phyloP scores from a whole-genome alignment of 2,329 filamentous ascomycete species.

The Fusarium dlaminii region DNA sequence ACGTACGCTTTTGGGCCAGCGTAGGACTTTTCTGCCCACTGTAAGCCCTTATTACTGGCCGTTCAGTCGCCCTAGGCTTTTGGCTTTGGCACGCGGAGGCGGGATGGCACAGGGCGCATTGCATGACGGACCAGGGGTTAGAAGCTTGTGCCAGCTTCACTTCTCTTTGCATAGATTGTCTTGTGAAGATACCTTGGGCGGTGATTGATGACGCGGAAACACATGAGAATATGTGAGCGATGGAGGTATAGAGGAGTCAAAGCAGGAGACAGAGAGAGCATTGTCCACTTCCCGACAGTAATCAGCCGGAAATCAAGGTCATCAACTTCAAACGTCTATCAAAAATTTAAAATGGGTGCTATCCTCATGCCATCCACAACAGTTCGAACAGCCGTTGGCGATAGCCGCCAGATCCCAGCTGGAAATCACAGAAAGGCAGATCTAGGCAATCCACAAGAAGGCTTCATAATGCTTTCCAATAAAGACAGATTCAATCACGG shows the following conservation, averaged over 20 bases:
- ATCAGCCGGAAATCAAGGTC: slow-evolving; percentile 11
- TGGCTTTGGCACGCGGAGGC: slow-evolving; percentile 17
- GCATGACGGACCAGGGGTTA: slow-evolving; percentile 33
- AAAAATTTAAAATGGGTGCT: slow-evolving; percentile 13
- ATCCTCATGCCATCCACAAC: slow-evolving; percentile 7
- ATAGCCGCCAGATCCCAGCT: slow-evolving; percentile 23
- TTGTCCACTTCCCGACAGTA: neutral
- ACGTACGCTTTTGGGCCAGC: slow-evolving; percentile 21
- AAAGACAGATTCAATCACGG: slow-evolving; percentile 4
- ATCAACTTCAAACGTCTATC: slow-evolving; percentile 39
- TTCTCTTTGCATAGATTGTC: slow-evolving; percentile 14
- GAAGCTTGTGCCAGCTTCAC: slow-evolving; percentile 41
- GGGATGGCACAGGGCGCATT: slow-evolving; percentile 38
- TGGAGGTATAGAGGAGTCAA: neutral
- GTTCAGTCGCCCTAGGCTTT: slow-evolving; percentile 7
- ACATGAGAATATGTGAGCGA: neutral
- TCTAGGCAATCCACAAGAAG: slow-evolving; percentile 1
- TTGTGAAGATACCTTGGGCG: neutral
- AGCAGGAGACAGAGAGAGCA: neutral
- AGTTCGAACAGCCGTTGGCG: slow-evolving; percentile 11
- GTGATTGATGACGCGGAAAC: slow-evolving; percentile 15
- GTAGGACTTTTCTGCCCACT: slow-evolving; percentile 32
- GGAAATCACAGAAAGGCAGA: slow-evolving; percentile 21
- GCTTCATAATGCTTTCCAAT: neutral
- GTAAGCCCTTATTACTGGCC: slow-evolving; percentile 19